phyloP scores from a whole-genome alignment of 2,329 filamentous ascomycete genomes.

The Alternaria infectoria region DNA sequence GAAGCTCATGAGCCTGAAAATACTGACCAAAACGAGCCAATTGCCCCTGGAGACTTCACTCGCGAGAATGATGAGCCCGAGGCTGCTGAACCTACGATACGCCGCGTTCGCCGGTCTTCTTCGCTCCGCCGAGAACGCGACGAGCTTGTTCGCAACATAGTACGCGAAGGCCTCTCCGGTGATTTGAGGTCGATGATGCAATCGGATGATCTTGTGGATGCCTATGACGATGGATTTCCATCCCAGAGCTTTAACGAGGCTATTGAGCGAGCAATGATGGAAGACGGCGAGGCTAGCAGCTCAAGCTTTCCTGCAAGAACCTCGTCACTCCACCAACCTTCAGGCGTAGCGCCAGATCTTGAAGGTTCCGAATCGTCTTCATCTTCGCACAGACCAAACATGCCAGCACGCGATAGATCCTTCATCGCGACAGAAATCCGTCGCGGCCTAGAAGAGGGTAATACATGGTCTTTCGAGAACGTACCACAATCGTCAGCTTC shows the following conservation, averaged over 20 bases:
- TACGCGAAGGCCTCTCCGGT: conserved; percentile 27
- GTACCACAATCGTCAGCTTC: conserved; percentile 18
- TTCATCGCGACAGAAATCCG: conserved; percentile 57
- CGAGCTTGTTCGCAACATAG: conserved; percentile 21
- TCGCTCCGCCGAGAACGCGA: conserved; percentile 21
- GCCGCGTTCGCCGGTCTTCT: conserved; percentile 22
- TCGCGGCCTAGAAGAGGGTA: conserved; percentile 54
- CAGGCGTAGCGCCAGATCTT: neutral
- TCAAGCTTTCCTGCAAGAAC: conserved; percentile 15
- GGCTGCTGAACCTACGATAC: conserved; percentile 11
- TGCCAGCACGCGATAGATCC: conserved; percentile 54
- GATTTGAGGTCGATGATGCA: conserved; percentile 22
- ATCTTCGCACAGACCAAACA: conserved; percentile 49
- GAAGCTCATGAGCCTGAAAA: neutral
- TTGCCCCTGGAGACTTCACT: neutral
- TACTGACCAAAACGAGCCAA: neutral
- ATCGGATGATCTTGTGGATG: conserved; percentile 15
- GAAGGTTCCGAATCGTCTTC: conserved; percentile 14
- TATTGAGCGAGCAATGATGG: conserved; percentile 11
- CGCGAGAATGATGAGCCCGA: neutral
- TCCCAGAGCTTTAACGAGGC: conserved; percentile 9
- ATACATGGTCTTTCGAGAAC: conserved; percentile 41
- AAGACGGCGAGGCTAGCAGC: conserved; percentile 6
- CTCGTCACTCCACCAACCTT: conserved; percentile 18
- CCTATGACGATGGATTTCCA: conserved; percentile 3